These are phyloP conservation scores for Clonostachys solani DNA, from an alignment of 2,329 filamentous ascomycete genomes.

Conservation along the genomic window DNA sequence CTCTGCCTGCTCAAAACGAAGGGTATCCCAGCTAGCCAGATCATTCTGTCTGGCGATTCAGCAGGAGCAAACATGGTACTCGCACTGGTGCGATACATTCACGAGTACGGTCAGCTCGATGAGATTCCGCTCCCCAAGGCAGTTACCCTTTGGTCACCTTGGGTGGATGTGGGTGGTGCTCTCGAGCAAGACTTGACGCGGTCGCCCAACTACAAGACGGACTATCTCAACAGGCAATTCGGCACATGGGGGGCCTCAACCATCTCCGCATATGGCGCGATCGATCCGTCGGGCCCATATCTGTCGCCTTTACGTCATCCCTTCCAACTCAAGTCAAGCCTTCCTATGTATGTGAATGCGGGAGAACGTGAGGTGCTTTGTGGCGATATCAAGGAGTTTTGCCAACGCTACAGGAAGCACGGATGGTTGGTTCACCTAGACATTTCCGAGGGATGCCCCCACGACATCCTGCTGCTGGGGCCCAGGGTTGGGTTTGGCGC, in stretches of 20 bases:
- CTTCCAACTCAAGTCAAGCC: slow-evolving; percentile 3
- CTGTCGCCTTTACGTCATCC: slow-evolving; percentile 9
- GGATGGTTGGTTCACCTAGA: slow-evolving; percentile 10
- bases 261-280: slow-evolving; percentile 3
- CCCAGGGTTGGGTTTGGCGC: slow-evolving; percentile 10
- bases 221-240: slow-evolving; percentile 12
- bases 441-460: slow-evolving; percentile 8
- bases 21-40: slow-evolving; percentile 14
- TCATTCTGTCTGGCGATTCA: slow-evolving; percentile 25
- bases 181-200: slow-evolving; percentile 11
- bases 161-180: slow-evolving; percentile 15
- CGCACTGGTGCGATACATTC: slow-evolving; percentile 21
- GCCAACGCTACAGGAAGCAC: slow-evolving; percentile 4
- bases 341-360: slow-evolving; percentile 14
- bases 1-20: slow-evolving; percentile 12
- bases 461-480: slow-evolving; percentile 14
- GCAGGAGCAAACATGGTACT: slow-evolving; percentile 22
- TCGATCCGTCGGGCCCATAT: slow-evolving; percentile 2
- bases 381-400: slow-evolving; percentile 11
- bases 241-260: slow-evolving; percentile 9
- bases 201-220: slow-evolving; percentile 8
- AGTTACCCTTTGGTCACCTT: slow-evolving; percentile 12
- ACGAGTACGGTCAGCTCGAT: slow-evolving; percentile 12
- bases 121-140: slow-evolving; percentile 11
- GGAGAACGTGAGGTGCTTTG: slow-evolving; percentile 12